A percentile compares a stretch with the other conserved stretches of the same genome.
Conservation (phyloP, 176 grass and related monocot species). For the Carex scoparia region DNA sequence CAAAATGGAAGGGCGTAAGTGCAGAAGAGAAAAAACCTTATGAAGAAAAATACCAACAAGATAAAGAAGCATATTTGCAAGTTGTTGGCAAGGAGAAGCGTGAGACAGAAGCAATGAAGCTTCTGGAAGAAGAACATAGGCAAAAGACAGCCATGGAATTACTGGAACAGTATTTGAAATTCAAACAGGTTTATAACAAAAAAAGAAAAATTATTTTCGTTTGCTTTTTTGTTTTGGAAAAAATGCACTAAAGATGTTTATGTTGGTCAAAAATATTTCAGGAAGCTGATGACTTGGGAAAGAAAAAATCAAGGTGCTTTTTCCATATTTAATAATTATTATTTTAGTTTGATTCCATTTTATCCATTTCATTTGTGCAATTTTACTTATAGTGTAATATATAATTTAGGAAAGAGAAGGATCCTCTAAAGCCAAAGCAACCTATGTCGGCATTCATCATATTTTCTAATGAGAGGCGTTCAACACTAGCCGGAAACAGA, state of each 20-base stretch:
- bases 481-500: slow-evolving; percentile 51
- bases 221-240: not conserved
- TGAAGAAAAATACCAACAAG: slow-evolving; percentile 74
- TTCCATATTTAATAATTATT: not conserved
- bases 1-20: slow-evolving; percentile 65
- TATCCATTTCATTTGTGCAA: not conserved
- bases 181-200: slow-evolving; percentile 37
- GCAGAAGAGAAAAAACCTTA: slow-evolving; percentile 75
- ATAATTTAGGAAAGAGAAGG: slow-evolving; percentile 64
- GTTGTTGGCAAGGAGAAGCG: slow-evolving; percentile 78
- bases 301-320: slow-evolving; percentile 48
- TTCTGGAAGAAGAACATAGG: slow-evolving; percentile 83
- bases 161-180: slow-evolving; percentile 78
- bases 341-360: not conserved
- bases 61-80: slow-evolving; percentile 81
- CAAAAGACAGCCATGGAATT: slow-evolving; percentile 75
- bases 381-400: not conserved
- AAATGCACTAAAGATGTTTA: not conserved
- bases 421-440: slow-evolving; percentile 75
- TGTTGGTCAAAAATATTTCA: slow-evolving; percentile 15
- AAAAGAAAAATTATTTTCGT: not conserved
- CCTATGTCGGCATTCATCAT: slow-evolving; percentile 79
- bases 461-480: slow-evolving; percentile 60
- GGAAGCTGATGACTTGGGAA: slow-evolving; percentile 33
- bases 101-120: slow-evolving; percentile 85